Evolutionary conservation across 176 grass and related monocot genomes (phyloP).

Genomic region (Triticum turgidum): DNA sequence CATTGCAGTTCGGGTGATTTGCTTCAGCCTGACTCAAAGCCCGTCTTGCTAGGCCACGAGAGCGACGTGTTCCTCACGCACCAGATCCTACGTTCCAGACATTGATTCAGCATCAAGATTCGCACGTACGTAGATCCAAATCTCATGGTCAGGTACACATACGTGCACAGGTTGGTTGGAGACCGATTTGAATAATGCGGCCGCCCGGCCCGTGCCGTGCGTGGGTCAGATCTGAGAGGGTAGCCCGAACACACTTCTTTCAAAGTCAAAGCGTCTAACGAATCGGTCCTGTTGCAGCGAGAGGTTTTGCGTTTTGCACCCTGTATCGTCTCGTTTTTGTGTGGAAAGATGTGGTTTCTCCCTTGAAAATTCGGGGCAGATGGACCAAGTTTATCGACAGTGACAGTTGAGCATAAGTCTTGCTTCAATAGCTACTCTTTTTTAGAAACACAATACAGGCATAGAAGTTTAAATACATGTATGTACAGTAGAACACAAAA

Average conservation of each 20-base stretch:
- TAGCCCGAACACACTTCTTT: background rate
- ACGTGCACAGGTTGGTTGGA: background rate
- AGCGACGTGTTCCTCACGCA: background rate
- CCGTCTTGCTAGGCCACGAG: background rate
- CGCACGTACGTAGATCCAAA: background rate
- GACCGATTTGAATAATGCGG: background rate
- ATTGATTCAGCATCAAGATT: background rate
- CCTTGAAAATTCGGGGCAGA: too few species aligned
- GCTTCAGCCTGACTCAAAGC: constrained; percentile 38
- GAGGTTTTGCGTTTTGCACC: constrained; percentile 19
- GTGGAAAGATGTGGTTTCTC: background rate
- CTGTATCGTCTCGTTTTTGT: background rate
- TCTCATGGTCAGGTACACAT: background rate
- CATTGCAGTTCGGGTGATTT: background rate
- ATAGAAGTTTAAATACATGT: too few species aligned
- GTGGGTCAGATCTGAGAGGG: constrained; percentile 15
- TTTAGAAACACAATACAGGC: too few species aligned
- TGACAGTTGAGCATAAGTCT: too few species aligned
- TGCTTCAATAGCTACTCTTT: too few species aligned
- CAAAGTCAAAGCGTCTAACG: background rate
- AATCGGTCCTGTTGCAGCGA: background rate
- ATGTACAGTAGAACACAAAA: constrained; percentile 61
- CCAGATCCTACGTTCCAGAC: background rate
- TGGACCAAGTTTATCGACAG: background rate
- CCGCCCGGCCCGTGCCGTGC: background rate